These are phyloP conservation scores for Acephala macrosclerotiorum DNA, from an alignment of 2,329 filamentous ascomycete species.

Conservation along the genomic window DNA sequence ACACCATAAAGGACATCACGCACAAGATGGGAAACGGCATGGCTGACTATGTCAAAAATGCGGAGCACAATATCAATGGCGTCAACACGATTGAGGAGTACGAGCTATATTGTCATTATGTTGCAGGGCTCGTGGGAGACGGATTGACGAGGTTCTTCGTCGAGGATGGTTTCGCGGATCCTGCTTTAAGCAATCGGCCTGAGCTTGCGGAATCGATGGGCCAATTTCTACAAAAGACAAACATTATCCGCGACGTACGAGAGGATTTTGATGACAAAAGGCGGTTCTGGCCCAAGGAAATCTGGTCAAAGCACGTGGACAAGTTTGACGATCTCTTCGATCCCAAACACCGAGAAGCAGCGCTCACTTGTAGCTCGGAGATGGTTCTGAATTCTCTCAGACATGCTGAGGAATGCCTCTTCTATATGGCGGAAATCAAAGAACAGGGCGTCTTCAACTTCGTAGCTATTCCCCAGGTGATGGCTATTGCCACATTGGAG, in stretches of 20 bases:
- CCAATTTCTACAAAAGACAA: slow-evolving; percentile 96
- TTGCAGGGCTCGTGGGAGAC: slow-evolving; percentile 95
- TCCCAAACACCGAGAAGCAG: slow-evolving; percentile 77
- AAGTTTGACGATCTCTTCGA: slow-evolving; percentile 91
- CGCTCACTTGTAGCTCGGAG: slow-evolving; percentile 86
- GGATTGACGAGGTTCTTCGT: slow-evolving; percentile 92
- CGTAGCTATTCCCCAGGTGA: slow-evolving; percentile 92
- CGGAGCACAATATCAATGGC: slow-evolving; percentile 80
- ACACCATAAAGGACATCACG: slow-evolving; percentile 91
- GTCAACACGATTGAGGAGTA: slow-evolving; percentile 88
- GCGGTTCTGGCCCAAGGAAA: slow-evolving; percentile 93
- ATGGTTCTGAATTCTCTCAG: slow-evolving; percentile 92
- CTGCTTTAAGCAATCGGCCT: slow-evolving; percentile 78
- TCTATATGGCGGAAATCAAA: slow-evolving; percentile 92
- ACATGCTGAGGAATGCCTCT: slow-evolving; percentile 90
- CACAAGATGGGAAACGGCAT: slow-evolving; percentile 97
- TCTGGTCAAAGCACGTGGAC: slow-evolving; percentile 95
- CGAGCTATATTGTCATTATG: slow-evolving; percentile 97
- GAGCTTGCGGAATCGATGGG: slow-evolving; percentile 95
- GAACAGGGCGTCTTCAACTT: slow-evolving; percentile 99
- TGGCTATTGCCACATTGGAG: slow-evolving; percentile 96
- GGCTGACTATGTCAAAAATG: slow-evolving; percentile 92
- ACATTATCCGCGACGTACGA: slow-evolving; percentile 95
- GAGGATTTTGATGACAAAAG: slow-evolving; percentile 90
- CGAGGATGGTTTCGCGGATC: slow-evolving; percentile 84